Base-by-base conservation (phyloP, 192 early-diverging fungal species). In the Glomus cerebriforme region DNA sequence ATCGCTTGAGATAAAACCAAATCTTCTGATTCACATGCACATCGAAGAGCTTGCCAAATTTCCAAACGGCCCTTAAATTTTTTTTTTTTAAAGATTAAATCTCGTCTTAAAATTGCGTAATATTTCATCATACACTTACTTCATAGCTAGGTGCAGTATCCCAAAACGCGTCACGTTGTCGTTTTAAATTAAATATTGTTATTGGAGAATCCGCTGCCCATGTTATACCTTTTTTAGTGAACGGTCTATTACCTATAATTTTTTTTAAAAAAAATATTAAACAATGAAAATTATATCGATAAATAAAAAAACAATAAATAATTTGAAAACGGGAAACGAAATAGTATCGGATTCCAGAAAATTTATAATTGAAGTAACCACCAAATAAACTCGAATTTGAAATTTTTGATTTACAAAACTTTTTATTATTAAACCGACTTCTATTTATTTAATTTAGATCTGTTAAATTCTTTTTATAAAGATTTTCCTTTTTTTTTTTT, bases 31-130 rank as follows among this genome's bases (percentile, higher is more conserved):
- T 88, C 87, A 79, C 87, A 88, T 1, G 87, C 91, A 49, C 89
- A 80, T 15, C 88, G 82, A 27, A 95, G 82, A 22, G 93, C 92
- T 80, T 93, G 92, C 94, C 94, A 95, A 49, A 95, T 87, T 83
- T 95, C 93, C 27, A 80, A 37, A 37, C 90, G 86, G 22, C 94
- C 94, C 82, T 87, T 78, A 45, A 43, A 22, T 68, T 35, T 1
- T 79, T 54, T 49, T 29, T 35, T 0, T n/a, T 26, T 34, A 17
- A 13, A 68, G 12, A 59, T 77, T 34, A 34, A 59, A 39, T 12
- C 5, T 12, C 2, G 47, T 37, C 29, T 80, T 37, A 49, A 19
- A 34, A 29, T 43, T 65, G 58, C 22, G 31, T 62, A 27, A 43
- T 37, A n/a, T 26, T 26, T n/a, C 9, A 29, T 80, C n/a, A 35